Evolutionary conservation across 495 filamentous ascomycete genomes (phyloP).

Genomic region (Penicillium angulare): DNA sequence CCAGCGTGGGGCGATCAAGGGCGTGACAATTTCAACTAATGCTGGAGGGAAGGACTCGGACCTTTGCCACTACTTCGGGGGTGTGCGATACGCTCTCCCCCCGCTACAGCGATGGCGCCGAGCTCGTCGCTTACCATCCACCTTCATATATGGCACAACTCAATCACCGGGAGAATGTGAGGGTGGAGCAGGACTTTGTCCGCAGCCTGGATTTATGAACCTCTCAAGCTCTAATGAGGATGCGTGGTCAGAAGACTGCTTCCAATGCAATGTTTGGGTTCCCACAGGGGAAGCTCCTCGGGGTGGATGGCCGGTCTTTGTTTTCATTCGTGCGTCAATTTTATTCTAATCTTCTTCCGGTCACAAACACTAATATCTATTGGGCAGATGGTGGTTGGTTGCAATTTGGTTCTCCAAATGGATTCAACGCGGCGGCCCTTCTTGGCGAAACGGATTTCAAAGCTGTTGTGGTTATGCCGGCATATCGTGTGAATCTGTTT

Average conservation of each 20-base stretch:
- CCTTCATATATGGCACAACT: slow-evolving; percentile 37
- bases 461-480: slow-evolving; percentile 63
- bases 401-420: slow-evolving; percentile 53
- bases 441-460: slow-evolving; percentile 45
- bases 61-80: slow-evolving; percentile 44
- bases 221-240: slow-evolving; percentile 16
- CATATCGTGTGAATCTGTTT: slow-evolving; percentile 66
- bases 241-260: slow-evolving; percentile 41
- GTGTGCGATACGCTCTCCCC: slow-evolving; percentile 42
- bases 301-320: slow-evolving; percentile 44
- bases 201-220: slow-evolving; percentile 33
- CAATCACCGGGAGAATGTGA: slow-evolving; percentile 28
- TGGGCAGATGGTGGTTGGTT: slow-evolving; percentile 55
- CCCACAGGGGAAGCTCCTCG: slow-evolving; percentile 33
- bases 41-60: slow-evolving; percentile 7
- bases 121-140: slow-evolving; percentile 27
- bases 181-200: slow-evolving; percentile 32
- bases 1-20: slow-evolving; percentile 36
- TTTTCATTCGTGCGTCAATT: slow-evolving; percentile 40
- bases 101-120: slow-evolving; percentile 38
- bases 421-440: slow-evolving; percentile 47
- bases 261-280: slow-evolving; percentile 45
- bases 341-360: no score
- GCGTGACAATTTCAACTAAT: slow-evolving; percentile 28
- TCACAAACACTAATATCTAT: slow-evolving; percentile 5